Evolutionary conservation across 1,139 yeast species (phyloP).

Genomic region (Pichia sp.): DNA sequence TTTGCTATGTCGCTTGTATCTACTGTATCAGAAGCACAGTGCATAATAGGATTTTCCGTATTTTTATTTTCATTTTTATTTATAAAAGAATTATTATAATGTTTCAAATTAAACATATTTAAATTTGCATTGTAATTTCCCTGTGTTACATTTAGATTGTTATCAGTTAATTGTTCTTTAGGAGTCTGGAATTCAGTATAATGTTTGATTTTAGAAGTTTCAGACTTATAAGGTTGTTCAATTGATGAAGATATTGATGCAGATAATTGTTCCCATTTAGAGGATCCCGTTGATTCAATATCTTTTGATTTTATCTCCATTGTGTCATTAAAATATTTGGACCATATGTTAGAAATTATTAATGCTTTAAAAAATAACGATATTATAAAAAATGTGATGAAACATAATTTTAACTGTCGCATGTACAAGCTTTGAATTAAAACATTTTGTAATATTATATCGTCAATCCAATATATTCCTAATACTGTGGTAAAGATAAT

Average conservation of each 20-base stretch:
- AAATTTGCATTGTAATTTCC: too few species aligned
- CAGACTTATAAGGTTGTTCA: neutral
- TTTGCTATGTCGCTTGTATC: conserved; percentile 6
- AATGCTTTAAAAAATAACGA: conserved; percentile 8
- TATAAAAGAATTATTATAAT: too few species aligned
- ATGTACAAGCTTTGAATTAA: neutral
- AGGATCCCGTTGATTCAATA: neutral
- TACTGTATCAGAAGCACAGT: neutral
- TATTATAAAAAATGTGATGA: conserved; percentile 8
- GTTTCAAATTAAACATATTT: too few species aligned
- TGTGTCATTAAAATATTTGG: neutral
- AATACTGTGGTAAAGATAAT: conserved; percentile 3
- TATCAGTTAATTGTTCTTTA: too few species aligned
- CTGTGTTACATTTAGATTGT: too few species aligned
- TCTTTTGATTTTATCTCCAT: neutral
- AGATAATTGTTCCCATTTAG: neutral
- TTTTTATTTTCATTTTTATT: neutral
- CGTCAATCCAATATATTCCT: conserved; percentile 15
- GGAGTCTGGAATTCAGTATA: neutral
- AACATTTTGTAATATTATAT: conserved; percentile 3
- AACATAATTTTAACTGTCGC: conserved; percentile 8
- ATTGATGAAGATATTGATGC: neutral
- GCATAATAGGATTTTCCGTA: neutral
- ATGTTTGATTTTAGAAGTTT: neutral
- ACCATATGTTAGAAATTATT: neutral